Base-by-base conservation (phyloP, 2,329 filamentous ascomycete genomes). In the Colletotrichum chlorophyti region DNA sequence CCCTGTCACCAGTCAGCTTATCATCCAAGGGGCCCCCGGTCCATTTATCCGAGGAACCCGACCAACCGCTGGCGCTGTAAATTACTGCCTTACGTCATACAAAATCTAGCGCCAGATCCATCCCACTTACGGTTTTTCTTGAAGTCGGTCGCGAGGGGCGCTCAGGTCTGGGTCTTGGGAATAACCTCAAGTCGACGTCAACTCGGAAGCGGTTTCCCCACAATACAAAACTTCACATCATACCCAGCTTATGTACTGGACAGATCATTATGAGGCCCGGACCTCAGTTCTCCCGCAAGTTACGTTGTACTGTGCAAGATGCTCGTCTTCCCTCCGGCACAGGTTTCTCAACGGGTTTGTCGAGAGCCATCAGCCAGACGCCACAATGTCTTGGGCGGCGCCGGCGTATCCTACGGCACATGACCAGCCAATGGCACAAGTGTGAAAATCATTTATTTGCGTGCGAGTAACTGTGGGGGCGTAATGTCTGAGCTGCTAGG, bases 401-500 rank as follows among this genome's bases (percentile, higher is more conserved):
- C 38, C 29, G 42, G 29, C 24, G 31, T 37, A 49, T 58, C 54
- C 50, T 58, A 23, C 29, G 41, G 35, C 54, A 23, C 17, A 21
- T 21, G 6, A 9, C 19, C 23, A 15, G 9, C 55, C 55, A 58
- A 54, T 58, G n/a, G 24, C 12, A 35, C 19, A 9, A 12, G 9
- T 5, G 5, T n/a, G 9, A 34, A 21, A 15, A 19, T 34, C 19
- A 23, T 34, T n/a, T n/a, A n/a, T n/a, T n/a, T 12, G 19, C 48
- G 26, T 46, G 19, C 34, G 21, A 48, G 50, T 58, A 49, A 54
- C 43, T 38, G 35, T 35, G 49, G 54, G 19, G 54, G 17, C 32
- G n/a, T 12, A 47, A 23, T 27, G 19, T 27, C 21, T 15, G 19
- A 12, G 27, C 41, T 35, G 47, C 6, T 41, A 23, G n/a, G 9